Base-by-base conservation (phyloP, 2,329 filamentous ascomycete species). In the Venturia oleaginea region DNA sequence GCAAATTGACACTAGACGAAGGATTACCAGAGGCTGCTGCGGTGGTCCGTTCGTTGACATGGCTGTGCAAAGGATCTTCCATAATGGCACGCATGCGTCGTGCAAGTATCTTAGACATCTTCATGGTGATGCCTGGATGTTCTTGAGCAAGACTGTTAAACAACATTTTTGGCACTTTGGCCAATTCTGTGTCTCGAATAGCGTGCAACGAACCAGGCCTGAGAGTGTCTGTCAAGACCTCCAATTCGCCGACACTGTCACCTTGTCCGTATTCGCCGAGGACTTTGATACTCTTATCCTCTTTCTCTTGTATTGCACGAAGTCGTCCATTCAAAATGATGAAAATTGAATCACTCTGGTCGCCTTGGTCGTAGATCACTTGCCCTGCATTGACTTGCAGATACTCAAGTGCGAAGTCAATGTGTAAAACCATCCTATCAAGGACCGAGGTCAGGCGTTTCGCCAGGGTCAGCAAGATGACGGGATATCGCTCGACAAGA, bases 381-480 rank as follows among this genome's bases (percentile, higher is more conserved):
- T 99, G 92, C 0, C 94, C 92, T 3, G 94, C 91, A 75, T 91
- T 92, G 67, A 99, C 92, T 72, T 99, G 95, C 3, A 97, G 87
- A 94, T 95, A 99, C 78, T 99, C 95, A 22, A 99, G 81, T 4
- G 94, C 94, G 77, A 99, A 99, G 75, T 99, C 94, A 68, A 99
- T 97, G 71, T 99, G 94, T 19, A 97, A 81, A 67, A 99, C 92
- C 63, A 99, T 79, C 17, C 91, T 86, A 0, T 95, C 94, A 4
- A 99, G 79, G 6, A 99, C 84, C 67, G 87, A 92, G 0, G 95
- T 97, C 66, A 99, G 79, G 59, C 94, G 83, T 77, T 99, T 99
- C 0, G 94, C 94, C 88, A 99, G 92, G 0, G 95, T 99, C 57
- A 99, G 80, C 11, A 99, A 79, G 3, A 97, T 89, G 48, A 96